Evolutionary conservation across 1,284 basidiomycete species (phyloP).

Genomic region (Grifola frondosa): DNA sequence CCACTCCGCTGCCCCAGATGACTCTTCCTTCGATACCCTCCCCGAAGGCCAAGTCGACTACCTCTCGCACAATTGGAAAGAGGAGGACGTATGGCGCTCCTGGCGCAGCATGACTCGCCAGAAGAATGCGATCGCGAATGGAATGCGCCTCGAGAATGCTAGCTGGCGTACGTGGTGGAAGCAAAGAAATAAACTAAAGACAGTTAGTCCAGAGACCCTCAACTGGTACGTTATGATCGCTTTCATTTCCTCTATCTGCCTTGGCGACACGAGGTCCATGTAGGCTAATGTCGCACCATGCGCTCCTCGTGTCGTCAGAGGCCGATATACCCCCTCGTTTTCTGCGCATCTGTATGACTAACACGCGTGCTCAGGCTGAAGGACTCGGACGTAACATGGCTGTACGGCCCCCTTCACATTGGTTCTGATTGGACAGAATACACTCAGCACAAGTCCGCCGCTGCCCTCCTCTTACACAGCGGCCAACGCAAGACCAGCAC

Average conservation of each 20-base stretch:
- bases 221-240: constrained; percentile 80
- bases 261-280: constrained; percentile 11
- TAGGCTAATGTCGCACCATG: constrained; percentile 10
- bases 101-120: constrained; percentile 99
- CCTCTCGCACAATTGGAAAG: constrained; percentile 93
- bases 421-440: constrained; percentile 75
- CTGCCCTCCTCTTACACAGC: constrained; percentile 13
- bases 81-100: constrained; percentile 97
- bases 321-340: constrained; percentile 5
- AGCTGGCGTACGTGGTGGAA: constrained; percentile 99
- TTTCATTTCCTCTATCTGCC: constrained; percentile 19
- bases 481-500: constrained; percentile 26
- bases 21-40: constrained; percentile 62
- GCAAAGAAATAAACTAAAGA: constrained; percentile 95
- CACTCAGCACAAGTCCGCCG: constrained; percentile 37
- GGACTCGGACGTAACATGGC: constrained; percentile 98
- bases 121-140: constrained; percentile 98
- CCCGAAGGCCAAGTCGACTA: constrained; percentile 79
- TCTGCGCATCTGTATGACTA: constrained; percentile 7
- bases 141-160: constrained; percentile 93
- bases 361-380: constrained; percentile 75
- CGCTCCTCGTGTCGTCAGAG: constrained; percentile 10
- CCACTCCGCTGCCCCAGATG: constrained; percentile 59
- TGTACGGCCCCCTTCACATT: constrained; percentile 96
- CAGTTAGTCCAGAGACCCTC: constrained; percentile 93